Conservation (phyloP, 495 filamentous ascomycete species). For the Hyaloscypha finlandica region DNA sequence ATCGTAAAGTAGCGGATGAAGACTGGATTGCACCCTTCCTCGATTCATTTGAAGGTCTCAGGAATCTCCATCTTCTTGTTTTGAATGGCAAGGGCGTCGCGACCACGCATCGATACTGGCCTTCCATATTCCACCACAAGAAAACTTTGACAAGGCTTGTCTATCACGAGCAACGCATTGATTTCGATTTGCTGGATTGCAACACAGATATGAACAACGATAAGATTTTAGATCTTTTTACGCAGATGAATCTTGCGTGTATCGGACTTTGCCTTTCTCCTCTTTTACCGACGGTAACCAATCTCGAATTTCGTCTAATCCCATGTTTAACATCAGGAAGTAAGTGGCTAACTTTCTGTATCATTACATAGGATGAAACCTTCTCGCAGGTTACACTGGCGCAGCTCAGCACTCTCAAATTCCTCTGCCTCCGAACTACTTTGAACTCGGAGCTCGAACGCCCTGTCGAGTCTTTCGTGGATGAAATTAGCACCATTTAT, state of each 20-base stretch:
- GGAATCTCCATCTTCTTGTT: neutral
- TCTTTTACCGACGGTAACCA: neutral
- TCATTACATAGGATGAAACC: too few relatives aligned
- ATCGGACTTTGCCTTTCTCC: neutral
- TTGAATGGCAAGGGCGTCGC: neutral
- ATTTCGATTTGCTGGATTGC: neutral
- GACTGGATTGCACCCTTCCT: neutral
- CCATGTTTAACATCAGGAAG: neutral
- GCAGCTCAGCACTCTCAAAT: neutral
- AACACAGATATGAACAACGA: neutral
- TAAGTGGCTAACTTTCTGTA: neutral
- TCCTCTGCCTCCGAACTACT: constrained; percentile 1
- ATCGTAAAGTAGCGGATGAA: neutral
- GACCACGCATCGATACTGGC: neutral
- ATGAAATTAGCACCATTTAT: neutral
- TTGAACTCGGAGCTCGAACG: neutral
- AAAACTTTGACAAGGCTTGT: neutral
- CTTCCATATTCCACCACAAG: constrained; percentile 1
- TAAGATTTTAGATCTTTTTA: neutral
- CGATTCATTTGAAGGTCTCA: neutral
- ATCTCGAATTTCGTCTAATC: too few relatives aligned
- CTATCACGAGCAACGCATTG: neutral
- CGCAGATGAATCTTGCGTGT: constrained; percentile 2
- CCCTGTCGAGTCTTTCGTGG: neutral
- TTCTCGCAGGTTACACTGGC: neutral